These are phyloP conservation scores for Talaromyces amestolkiae DNA, from an alignment of 2,329 filamentous ascomycete species.

Conservation along the genomic window DNA sequence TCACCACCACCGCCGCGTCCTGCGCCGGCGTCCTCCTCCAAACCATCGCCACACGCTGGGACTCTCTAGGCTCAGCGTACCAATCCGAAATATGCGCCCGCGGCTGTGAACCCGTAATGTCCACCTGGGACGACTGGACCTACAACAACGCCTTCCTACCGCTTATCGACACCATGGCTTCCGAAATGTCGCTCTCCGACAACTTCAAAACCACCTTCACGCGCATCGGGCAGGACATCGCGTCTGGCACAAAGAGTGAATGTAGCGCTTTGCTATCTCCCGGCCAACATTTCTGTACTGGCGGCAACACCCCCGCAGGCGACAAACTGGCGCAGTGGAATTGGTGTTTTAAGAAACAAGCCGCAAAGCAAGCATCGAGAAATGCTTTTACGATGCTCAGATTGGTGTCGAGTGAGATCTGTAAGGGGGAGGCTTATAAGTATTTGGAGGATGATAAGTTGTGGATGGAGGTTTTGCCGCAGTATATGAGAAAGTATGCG, in stretches of 20 bases:
- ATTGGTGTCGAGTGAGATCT: slow-evolving; percentile 19
- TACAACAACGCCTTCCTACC: slow-evolving; percentile 18
- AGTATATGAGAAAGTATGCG: slow-evolving; percentile 19
- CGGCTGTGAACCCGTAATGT: slow-evolving; percentile 18
- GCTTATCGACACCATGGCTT: slow-evolving; percentile 17
- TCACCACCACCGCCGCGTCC: slow-evolving; percentile 12
- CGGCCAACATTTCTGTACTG: slow-evolving; percentile 15
- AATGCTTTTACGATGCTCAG: slow-evolving; percentile 19
- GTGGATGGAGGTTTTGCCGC: slow-evolving; percentile 16
- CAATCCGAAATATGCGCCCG: slow-evolving; percentile 19
- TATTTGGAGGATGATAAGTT: slow-evolving; percentile 12
- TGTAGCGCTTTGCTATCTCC: slow-evolving; percentile 9
- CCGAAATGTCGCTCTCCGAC: slow-evolving; percentile 18
- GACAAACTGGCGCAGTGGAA: slow-evolving; percentile 19
- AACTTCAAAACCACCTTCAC: slow-evolving; percentile 20
- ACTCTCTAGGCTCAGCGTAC: slow-evolving; percentile 12
- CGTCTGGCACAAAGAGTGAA: slow-evolving; percentile 12
- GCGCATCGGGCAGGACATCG: slow-evolving; percentile 17
- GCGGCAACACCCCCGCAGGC: neutral
- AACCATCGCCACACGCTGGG: slow-evolving; percentile 19
- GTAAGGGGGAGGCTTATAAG: slow-evolving; percentile 16
- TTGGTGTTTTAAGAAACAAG: slow-evolving; percentile 19
- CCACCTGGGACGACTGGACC: slow-evolving; percentile 20
- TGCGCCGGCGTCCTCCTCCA: slow-evolving; percentile 18
- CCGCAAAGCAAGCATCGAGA: slow-evolving; percentile 6